phyloP scores from a whole-genome alignment of 2,329 filamentous ascomycete species.

The Grosmannia serpens region DNA sequence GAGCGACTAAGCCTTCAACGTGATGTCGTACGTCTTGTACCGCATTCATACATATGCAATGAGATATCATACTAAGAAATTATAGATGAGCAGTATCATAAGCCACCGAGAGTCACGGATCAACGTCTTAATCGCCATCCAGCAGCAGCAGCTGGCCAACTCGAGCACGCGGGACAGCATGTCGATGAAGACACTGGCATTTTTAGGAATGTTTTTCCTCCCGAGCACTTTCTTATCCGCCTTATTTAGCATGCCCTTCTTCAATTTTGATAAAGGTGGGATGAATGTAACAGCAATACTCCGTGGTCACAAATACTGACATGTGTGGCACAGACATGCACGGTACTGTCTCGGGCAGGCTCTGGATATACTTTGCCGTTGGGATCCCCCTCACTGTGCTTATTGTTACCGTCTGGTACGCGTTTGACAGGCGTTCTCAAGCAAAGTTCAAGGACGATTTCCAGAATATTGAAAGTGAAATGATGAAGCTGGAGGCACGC shows the following conservation, averaged over 20 bases:
- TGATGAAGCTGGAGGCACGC: background rate
- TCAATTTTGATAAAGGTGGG: background rate
- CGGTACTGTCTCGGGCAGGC: background rate
- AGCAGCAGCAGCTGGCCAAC: slow-evolving; percentile 13
- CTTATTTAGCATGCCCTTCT: slow-evolving; percentile 7
- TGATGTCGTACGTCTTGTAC: slow-evolving; percentile 18
- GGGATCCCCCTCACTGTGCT: slow-evolving; percentile 1
- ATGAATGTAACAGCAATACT: background rate
- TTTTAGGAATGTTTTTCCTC: slow-evolving; percentile 3
- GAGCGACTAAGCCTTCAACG: slow-evolving; percentile 22
- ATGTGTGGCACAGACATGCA: background rate
- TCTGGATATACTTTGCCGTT: slow-evolving; percentile 7
- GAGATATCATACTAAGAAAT: background rate
- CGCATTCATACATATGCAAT: background rate
- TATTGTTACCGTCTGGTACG: slow-evolving; percentile 1
- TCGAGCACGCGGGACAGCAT: slow-evolving; percentile 11
- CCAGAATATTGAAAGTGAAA: background rate
- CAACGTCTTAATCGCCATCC: slow-evolving; percentile 18
- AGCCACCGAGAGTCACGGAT: slow-evolving; percentile 23
- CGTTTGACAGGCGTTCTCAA: background rate
- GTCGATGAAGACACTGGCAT: slow-evolving; percentile 4
- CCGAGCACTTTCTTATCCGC: slow-evolving; percentile 6
- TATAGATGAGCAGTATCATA: slow-evolving; percentile 22
- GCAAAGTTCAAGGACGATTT: background rate
- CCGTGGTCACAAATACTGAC: background rate